Conservation (phyloP, 116 monocot species). For the Phalaenopsis hybrid region DNA sequence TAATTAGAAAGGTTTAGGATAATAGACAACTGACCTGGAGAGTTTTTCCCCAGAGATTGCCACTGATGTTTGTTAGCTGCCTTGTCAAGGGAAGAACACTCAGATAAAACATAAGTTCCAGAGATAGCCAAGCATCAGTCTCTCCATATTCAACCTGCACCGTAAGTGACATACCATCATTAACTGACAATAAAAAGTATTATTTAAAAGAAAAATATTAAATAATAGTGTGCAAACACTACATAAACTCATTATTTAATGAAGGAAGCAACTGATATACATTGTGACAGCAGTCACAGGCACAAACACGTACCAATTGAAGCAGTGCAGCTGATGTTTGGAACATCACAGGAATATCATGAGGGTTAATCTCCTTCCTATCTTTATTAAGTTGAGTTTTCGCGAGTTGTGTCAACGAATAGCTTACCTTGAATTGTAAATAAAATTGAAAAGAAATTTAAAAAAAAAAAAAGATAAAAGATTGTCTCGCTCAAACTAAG, state of each 20-base stretch:
- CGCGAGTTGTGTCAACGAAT: constrained; percentile 95
- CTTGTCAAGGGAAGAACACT: constrained; percentile 89
- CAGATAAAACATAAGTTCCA: constrained; percentile 92
- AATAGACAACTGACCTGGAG: constrained; percentile 51
- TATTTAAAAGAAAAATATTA: not conserved
- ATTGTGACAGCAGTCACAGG: not conserved
- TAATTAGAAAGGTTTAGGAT: not conserved
- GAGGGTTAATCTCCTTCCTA: constrained; percentile 66
- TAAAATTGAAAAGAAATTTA: not conserved
- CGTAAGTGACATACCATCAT: not conserved
- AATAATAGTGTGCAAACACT: not conserved
- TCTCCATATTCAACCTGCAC: constrained; percentile 76
- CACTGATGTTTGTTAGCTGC: constrained; percentile 91
- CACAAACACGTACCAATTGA: constrained; percentile 53
- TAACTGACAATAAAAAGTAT: not conserved
- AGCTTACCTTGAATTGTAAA: constrained; percentile 57
- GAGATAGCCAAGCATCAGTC: constrained; percentile 90
- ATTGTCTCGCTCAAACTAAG: not conserved
- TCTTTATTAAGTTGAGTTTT: constrained; percentile 84
- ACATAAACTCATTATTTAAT: too few species aligned
- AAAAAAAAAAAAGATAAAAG: not conserved
- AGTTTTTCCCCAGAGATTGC: constrained; percentile 98
- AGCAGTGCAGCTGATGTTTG: constrained; percentile 57
- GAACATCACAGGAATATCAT: constrained; percentile 85
- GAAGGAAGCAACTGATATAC: not conserved